A percentile compares a stretch with the other conserved stretches of the same genome.
phyloP scores from a whole-genome alignment of 495 filamentous ascomycete species.

The Cladorrhinum samala region DNA sequence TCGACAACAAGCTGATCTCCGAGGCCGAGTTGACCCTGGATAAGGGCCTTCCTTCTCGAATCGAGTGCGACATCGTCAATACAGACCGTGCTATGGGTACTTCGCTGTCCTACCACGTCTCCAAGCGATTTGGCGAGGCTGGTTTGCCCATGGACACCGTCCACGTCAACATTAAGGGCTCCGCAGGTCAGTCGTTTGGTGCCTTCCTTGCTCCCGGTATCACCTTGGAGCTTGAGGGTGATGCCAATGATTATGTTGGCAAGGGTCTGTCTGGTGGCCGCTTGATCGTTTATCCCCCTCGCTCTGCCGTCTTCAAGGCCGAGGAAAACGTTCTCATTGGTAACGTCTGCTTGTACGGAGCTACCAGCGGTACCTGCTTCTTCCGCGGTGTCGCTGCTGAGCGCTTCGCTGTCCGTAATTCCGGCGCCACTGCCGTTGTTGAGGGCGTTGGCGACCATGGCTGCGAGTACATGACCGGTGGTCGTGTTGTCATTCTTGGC shows the following conservation, averaged over 20 bases:
- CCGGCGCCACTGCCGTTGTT: slow-evolving; percentile 91
- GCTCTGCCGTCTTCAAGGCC: slow-evolving; percentile 88
- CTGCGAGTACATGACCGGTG: slow-evolving; percentile 99
- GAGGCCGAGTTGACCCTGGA: slow-evolving; percentile 95
- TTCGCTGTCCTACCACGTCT: slow-evolving; percentile 94
- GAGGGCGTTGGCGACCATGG: slow-evolving; percentile 98
- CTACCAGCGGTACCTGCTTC: slow-evolving; percentile 88
- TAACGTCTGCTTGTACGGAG: slow-evolving; percentile 96
- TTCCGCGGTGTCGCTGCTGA: slow-evolving; percentile 98
- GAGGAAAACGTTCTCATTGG: slow-evolving; percentile 97
- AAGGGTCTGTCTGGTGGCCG: slow-evolving; percentile 96
- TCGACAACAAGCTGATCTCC: slow-evolving; percentile 98
- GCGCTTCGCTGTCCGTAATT: slow-evolving; percentile 97
- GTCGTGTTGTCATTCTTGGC: slow-evolving; percentile 83
- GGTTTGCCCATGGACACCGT: slow-evolving; percentile 93
- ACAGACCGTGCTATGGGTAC: slow-evolving; percentile 94
- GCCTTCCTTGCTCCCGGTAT: slow-evolving; percentile 92
- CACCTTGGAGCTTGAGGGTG: slow-evolving; percentile 94
- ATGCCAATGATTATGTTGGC: slow-evolving; percentile 96
- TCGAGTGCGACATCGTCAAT: slow-evolving; percentile 98
- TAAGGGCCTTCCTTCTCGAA: slow-evolving; percentile 89
- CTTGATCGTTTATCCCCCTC: slow-evolving; percentile 93
- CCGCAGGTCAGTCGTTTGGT: slow-evolving; percentile 96
- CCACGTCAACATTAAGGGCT: slow-evolving; percentile 97
- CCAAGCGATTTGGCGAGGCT: slow-evolving; percentile 82